Evolutionary conservation across 176 grass and related monocot genomes (phyloP), one percentile per base, ranked within the genome.

Genomic region (Guadua angustifolia): DNA sequence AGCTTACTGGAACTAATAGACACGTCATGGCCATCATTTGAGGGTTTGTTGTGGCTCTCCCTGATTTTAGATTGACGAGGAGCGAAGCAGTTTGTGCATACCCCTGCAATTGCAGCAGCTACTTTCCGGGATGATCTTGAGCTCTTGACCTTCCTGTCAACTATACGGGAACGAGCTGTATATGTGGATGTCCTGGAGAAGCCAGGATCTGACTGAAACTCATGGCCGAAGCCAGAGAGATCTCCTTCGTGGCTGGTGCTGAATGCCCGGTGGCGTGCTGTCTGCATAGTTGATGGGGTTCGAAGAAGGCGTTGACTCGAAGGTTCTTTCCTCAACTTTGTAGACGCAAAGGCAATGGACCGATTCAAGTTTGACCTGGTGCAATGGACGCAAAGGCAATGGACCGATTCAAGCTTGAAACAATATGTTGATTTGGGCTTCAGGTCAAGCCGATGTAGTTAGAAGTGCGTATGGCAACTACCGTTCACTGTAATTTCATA

Each of bases 1-100:
- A 74, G 52, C 92, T 87, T 89, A 94, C 92, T 52, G 80, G 86
- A 88, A 82, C 69, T 43, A 79, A 42, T 77, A 33, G 86, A 91
- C 74, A 87, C 17, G 58, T 91, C 92, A 68, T 55, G 85, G 32
- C 29, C 79, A 82, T 79, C 49, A 0, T 40, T 57, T 19, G 84
- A 70, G 38, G 73, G 40, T 9, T 86, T 90, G 29, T 42, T 59
- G 72, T 79, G 74, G 9, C 50, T 49, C 46, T 91, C 81, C 29
- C 49, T 51, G 67, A 66, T 42, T 84, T 77, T 15, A 43, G 63
- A 49, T 51, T 11, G 66, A 66, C 3, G 47, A 76, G 88, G 72
- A 33, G 85, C 19, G 21, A 82, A 81, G 70, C 92, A 94, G 59
- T 62, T 89, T 72, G 67, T 42, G 38, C 87, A 91, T 35, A 38